phyloP scores from a whole-genome alignment of 106 monocot species.

The Allium cepa region DNA sequence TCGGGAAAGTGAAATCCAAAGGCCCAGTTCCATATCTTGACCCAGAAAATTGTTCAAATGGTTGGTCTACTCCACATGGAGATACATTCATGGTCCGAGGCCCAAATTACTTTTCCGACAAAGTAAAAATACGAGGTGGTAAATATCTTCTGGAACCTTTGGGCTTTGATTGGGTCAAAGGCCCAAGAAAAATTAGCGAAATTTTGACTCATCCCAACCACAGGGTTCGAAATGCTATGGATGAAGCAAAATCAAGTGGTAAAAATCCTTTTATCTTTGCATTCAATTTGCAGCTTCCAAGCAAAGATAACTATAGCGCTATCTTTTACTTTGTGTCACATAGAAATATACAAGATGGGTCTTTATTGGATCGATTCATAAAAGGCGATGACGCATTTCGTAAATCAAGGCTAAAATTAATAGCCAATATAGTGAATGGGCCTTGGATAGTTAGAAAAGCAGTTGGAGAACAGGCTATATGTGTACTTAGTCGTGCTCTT shows the following conservation, averaged over 20 bases:
- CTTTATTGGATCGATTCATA: conserved; percentile 75
- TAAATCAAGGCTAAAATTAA: conserved; percentile 91
- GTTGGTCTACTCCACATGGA: conserved; percentile 72
- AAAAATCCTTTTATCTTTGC: conserved; percentile 75
- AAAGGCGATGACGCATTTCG: conserved; percentile 80
- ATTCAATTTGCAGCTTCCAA: conserved; percentile 83
- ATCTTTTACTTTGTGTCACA: conserved; percentile 68
- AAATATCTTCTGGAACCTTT: conserved; percentile 81
- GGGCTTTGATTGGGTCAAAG: conserved; percentile 92
- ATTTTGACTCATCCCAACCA: conserved; percentile 56
- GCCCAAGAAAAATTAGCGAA: conserved; percentile 53
- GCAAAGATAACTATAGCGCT: conserved; percentile 79
- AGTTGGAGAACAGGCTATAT: conserved; percentile 94
- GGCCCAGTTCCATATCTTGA: conserved; percentile 71
- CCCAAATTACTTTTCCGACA: conserved; percentile 68
- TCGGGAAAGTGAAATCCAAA: conserved; percentile 48
- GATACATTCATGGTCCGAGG: conserved; percentile 86
- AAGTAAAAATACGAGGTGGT: conserved; percentile 65
- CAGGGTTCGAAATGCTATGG: conserved; percentile 69
- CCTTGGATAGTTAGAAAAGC: conserved; percentile 95
- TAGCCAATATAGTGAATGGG: conserved; percentile 86
- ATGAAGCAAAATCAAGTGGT: conserved; percentile 35
- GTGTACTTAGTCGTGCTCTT: conserved; percentile 76
- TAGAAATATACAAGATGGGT: conserved; percentile 51
- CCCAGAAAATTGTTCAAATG: conserved; percentile 64